Evolutionary conservation across 1,139 yeast species (phyloP).

Genomic region (Hansenula sp.): DNA sequence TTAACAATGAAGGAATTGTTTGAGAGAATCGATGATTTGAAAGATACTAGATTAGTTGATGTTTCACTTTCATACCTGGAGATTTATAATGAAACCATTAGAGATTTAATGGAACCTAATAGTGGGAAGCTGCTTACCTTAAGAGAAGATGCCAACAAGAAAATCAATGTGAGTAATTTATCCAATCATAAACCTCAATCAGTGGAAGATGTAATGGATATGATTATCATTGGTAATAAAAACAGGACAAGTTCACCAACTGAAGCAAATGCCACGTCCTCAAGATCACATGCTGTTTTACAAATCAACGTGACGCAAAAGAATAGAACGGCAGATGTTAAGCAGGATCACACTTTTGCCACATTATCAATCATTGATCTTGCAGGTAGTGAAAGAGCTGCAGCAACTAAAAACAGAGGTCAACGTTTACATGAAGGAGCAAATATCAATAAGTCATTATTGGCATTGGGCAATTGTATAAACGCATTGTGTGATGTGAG

Average conservation of each 20-base stretch:
- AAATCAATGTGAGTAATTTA: constrained; percentile 72
- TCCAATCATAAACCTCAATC: constrained; percentile 59
- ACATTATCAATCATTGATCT: constrained; percentile 83
- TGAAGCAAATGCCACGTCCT: constrained; percentile 85
- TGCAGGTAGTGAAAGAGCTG: constrained; percentile 95
- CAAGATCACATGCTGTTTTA: constrained; percentile 89
- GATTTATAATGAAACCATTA: constrained; percentile 84
- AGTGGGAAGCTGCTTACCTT: constrained; percentile 43
- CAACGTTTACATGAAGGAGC: constrained; percentile 84
- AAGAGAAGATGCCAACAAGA: constrained; percentile 67
- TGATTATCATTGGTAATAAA: constrained; percentile 66
- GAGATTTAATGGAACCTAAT: constrained; percentile 67
- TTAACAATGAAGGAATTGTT: constrained; percentile 77
- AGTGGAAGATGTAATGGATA: constrained; percentile 78
- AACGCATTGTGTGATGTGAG: constrained; percentile 82
- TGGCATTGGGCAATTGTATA: constrained; percentile 92
- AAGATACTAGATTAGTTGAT: constrained; percentile 56
- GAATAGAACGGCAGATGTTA: constrained; percentile 57
- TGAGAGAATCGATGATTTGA: constrained; percentile 47
- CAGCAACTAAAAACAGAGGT: constrained; percentile 83
- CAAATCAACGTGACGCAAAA: constrained; percentile 72
- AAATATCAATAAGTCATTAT: constrained; percentile 78
- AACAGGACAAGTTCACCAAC: constrained; percentile 86
- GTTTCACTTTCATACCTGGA: constrained; percentile 74
- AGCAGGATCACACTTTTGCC: constrained; percentile 69